Conservation (phyloP, 106 monocot species). For the Dioscorea zingiberensis region DNA sequence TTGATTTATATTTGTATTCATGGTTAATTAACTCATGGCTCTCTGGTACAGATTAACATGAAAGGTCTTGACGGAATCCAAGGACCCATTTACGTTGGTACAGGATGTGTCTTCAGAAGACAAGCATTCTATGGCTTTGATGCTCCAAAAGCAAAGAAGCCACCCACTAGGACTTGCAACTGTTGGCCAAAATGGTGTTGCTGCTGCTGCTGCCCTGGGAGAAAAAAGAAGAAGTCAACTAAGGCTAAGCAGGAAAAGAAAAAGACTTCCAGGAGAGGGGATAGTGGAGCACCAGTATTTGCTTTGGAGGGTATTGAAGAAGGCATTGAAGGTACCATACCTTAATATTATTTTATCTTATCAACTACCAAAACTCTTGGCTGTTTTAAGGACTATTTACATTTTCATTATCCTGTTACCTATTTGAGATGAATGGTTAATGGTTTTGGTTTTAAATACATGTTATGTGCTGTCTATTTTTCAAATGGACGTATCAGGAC, state of each 20-base stretch:
- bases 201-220: constrained; percentile 41
- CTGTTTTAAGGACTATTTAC: too few species aligned
- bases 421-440: too few species aligned
- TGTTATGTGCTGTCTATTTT: too few species aligned
- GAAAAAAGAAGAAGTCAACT: constrained; percentile 58
- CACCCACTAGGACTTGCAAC: constrained; percentile 72
- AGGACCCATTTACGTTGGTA: constrained; percentile 90
- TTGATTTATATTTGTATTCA: too few species aligned
- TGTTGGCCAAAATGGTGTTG: constrained; percentile 79
- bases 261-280: constrained; percentile 40
- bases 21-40: not conserved
- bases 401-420: too few species aligned
- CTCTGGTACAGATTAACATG: constrained; percentile 99
- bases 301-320: constrained; percentile 62
- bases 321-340: constrained; percentile 34
- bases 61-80: constrained; percentile 93
- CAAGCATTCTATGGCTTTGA: constrained; percentile 64
- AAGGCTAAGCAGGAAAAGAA: constrained; percentile 64
- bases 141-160: constrained; percentile 69
- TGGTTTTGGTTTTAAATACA: too few species aligned
- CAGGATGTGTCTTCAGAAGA: constrained; percentile 74
- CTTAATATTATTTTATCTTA: too few species aligned
- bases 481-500: too few species aligned
- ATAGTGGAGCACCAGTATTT: constrained; percentile 53
- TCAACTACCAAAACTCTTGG: too few species aligned